phyloP scores from a whole-genome alignment of 1,139 yeast species.

The Sugiyamaella sp. region DNA sequence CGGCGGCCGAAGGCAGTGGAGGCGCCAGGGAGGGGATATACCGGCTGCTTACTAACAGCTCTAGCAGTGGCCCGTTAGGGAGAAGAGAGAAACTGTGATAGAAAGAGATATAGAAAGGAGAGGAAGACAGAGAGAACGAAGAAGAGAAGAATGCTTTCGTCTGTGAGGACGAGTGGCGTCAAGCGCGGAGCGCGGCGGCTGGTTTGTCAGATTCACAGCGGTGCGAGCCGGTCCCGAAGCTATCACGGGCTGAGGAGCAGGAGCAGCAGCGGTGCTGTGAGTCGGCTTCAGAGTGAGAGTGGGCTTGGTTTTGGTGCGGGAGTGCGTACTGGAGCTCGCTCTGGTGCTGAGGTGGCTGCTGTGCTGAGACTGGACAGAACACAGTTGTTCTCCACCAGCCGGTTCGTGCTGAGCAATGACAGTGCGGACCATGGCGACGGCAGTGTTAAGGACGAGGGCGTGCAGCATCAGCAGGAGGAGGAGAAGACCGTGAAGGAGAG shows the following conservation, averaged over 20 bases:
- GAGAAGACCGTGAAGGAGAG: conserved; percentile 19
- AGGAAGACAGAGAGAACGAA: not conserved
- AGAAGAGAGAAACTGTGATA: not conserved
- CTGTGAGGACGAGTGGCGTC: conserved; percentile 2
- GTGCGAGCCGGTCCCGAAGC: conserved; percentile 2
- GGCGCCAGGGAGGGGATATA: too few species aligned
- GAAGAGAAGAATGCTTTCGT: conserved; percentile 13
- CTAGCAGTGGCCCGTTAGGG: too few species aligned
- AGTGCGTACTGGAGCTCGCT: not conserved
- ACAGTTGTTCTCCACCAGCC: conserved; percentile 2
- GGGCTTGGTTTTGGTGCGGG: not conserved
- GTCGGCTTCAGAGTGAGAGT: not conserved
- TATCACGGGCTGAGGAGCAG: conserved; percentile 4
- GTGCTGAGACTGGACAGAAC: not conserved
- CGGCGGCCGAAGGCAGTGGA: not conserved
- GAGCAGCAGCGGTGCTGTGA: not conserved
- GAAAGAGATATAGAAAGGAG: not conserved
- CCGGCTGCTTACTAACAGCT: too few species aligned
- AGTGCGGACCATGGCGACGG: conserved; percentile 2
- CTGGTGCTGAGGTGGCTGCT: not conserved
- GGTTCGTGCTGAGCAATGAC: conserved; percentile 6
- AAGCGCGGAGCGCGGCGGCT: conserved; percentile 1
- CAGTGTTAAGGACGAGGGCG: not conserved
- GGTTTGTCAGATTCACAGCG: conserved; percentile 10
- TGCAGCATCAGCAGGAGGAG: not conserved